Percentiles rank a stretch among this genome's conserved stretches.
These are phyloP conservation scores for Odonthalia washingtoniensis DNA, from an alignment of 31 red algal genomes.

Conservation along the genomic window DNA sequence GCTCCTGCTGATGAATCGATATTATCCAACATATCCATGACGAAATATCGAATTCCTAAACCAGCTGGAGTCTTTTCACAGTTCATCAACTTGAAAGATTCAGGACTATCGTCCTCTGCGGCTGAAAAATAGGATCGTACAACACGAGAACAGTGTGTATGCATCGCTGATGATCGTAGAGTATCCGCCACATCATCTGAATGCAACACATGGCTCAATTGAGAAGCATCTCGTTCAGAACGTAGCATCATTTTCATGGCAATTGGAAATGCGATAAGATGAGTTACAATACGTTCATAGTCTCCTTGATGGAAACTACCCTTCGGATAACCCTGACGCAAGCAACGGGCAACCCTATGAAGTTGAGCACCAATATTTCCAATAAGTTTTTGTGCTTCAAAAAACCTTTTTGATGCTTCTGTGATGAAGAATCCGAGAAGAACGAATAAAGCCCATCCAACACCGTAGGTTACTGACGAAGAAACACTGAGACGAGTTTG, in stretches of 20 bases:
- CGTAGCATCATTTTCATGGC: constrained; percentile 60
- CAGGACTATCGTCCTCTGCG: constrained; percentile 24
- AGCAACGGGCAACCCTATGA: constrained; percentile 20
- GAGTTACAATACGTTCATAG: constrained; percentile 47
- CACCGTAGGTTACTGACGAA: constrained; percentile 49
- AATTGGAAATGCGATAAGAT: constrained; percentile 64
- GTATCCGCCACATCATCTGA: constrained; percentile 47
- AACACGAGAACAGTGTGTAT: constrained; percentile 49
- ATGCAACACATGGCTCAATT: constrained; percentile 41
- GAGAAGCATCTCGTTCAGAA: constrained; percentile 36
- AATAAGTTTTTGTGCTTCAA: constrained; percentile 37
- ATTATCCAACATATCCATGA: constrained; percentile 34
- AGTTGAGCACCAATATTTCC: constrained; percentile 16
- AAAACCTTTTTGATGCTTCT: constrained; percentile 41
- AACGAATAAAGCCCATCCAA: constrained; percentile 72
- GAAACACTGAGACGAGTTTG: constrained; percentile 37
- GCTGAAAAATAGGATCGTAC: constrained; percentile 45
- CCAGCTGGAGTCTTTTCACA: constrained; percentile 7
- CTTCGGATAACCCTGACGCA: constrained; percentile 48
- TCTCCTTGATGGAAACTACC: constrained; percentile 56
- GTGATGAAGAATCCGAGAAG: constrained; percentile 64
- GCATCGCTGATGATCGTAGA: constrained; percentile 21
- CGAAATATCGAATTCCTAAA: constrained; percentile 10
- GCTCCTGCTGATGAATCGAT: constrained; percentile 8
- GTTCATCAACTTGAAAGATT: neutral